phyloP scores from a whole-genome alignment of 768 basidiomycete genomes.

The Hemileccinum impolitum region DNA sequence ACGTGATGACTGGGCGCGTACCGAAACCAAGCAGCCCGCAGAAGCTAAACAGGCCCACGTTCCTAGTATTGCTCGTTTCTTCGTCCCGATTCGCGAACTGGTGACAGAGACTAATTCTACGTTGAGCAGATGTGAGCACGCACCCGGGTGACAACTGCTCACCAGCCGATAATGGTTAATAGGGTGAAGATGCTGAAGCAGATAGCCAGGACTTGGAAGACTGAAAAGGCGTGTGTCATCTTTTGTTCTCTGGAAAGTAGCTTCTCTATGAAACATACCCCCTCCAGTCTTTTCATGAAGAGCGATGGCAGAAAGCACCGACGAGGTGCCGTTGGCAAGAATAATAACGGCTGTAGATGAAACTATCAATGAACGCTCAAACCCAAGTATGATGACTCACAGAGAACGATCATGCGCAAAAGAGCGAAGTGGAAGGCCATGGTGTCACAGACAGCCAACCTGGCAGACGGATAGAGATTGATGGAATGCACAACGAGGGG shows the following conservation, averaged over 20 bases:
- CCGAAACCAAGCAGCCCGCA: constrained; percentile 18
- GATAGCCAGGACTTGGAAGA: constrained; percentile 19
- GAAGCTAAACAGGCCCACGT: constrained; percentile 20
- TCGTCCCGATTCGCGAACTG: constrained; percentile 8
- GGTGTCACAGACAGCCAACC: constrained; percentile 21
- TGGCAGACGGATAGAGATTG: background rate
- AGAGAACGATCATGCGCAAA: constrained; percentile 17
- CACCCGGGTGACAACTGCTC: background rate
- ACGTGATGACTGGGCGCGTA: constrained; percentile 2
- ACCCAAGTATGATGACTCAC: constrained; percentile 10
- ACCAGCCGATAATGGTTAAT: constrained; percentile 18
- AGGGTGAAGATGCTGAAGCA: constrained; percentile 12
- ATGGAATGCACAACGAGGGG: constrained; percentile 1
- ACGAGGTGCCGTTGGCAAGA: constrained; percentile 11
- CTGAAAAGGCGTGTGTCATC: constrained; percentile 8
- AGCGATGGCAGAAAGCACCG: constrained; percentile 14
- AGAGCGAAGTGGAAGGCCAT: constrained; percentile 27
- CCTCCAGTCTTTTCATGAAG: constrained; percentile 21
- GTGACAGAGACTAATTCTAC: constrained; percentile 12
- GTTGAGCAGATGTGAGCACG: background rate
- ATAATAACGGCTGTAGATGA: constrained; percentile 15
- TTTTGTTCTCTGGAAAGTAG: background rate
- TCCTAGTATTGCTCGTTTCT: constrained; percentile 22
- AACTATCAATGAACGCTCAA: background rate
- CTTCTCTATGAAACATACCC: constrained; percentile 12